phyloP scores from a whole-genome alignment of 2,329 filamentous ascomycete genomes.

The Aspergillus fructus region DNA sequence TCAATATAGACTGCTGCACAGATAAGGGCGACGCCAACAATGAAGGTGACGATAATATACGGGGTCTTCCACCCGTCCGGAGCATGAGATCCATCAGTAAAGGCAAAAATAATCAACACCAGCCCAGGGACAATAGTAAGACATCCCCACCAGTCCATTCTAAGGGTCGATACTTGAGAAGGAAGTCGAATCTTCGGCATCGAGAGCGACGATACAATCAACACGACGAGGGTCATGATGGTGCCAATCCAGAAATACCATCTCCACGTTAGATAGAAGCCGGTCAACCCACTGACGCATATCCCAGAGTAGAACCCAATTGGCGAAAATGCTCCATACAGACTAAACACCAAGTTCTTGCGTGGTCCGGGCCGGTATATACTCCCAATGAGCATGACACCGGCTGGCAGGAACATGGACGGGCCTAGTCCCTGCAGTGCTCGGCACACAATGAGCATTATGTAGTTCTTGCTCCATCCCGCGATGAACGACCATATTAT shows the following conservation, averaged over 20 bases:
- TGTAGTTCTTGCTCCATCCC: slow-evolving; percentile 7
- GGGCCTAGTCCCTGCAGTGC: slow-evolving; percentile 11
- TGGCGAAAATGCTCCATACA: slow-evolving; percentile 12
- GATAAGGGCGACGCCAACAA: not conserved
- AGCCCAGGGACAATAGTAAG: not conserved
- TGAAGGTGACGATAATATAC: slow-evolving; percentile 9
- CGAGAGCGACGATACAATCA: not conserved
- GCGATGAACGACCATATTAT: slow-evolving; percentile 7
- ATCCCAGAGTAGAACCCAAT: slow-evolving; percentile 12
- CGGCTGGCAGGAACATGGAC: slow-evolving; percentile 2
- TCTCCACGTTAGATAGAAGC: slow-evolving; percentile 5
- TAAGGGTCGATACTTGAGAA: not conserved
- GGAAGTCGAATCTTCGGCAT: slow-evolving; percentile 1
- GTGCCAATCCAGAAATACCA: slow-evolving; percentile 13
- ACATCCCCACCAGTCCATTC: slow-evolving; percentile 7
- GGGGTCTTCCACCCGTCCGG: slow-evolving; percentile 9
- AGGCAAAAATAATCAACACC: slow-evolving; percentile 4
- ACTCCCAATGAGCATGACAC: slow-evolving; percentile 8
- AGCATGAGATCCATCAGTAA: slow-evolving; percentile 7
- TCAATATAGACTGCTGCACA: slow-evolving; percentile 8
- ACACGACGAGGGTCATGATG: slow-evolving; percentile 1
- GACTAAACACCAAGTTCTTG: slow-evolving; percentile 12
- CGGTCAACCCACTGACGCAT: slow-evolving; percentile 1
- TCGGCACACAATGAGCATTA: slow-evolving; percentile 12
- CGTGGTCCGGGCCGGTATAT: slow-evolving; percentile 10